Base-by-base conservation (phyloP, 352 stramenopile species). In the Globisporangium spiculum region DNA sequence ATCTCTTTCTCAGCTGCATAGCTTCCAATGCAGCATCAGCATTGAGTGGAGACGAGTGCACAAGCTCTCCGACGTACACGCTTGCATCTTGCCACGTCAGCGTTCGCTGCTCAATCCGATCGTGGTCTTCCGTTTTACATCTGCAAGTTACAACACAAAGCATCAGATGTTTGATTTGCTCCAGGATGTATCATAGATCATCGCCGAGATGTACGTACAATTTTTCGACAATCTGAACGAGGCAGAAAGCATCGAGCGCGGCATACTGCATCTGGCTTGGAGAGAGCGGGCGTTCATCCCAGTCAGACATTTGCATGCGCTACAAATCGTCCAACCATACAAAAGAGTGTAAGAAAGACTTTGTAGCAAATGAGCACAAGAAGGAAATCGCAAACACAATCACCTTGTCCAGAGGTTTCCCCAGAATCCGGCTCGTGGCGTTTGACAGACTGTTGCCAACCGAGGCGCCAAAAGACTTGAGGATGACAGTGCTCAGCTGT, bases 251-350 rank as follows among this genome's bases (percentile, higher is more conserved):
- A 60, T 93, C 85, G 16, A 93, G 67, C 1, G 85, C 83, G 4
- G 85, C 83, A 54, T 93, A 93, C 3, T 80, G 65, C 20, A 78
- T 60, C 68, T 93, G 85, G 16, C 60, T 61, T 26, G 61, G 55
- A 2, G 81, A 84, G 16, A 93, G 69, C 3, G 85, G 85, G 18
- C 85, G 83, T 0, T 71, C 69, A 41, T 91, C 78, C 80, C 83
- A 91, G 52, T 91, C 87, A 0, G 83, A 91, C 38, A 91, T 74
- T 75, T 91, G 83, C 83, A 91, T 91, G 53, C 74, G 72, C 83
- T 71, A 54, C 24, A 38, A 38, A 61, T 18, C 18, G 24, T 20
- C 7, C 20, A 46, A 32, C 4, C 54, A 59, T 9, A 10, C 10
- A 22, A 32, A 18, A 18, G 3, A 30, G 10, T 32, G 50, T 56